Base-by-base conservation (phyloP, 495 filamentous ascomycete species). In the Penicillium maclennaniae region DNA sequence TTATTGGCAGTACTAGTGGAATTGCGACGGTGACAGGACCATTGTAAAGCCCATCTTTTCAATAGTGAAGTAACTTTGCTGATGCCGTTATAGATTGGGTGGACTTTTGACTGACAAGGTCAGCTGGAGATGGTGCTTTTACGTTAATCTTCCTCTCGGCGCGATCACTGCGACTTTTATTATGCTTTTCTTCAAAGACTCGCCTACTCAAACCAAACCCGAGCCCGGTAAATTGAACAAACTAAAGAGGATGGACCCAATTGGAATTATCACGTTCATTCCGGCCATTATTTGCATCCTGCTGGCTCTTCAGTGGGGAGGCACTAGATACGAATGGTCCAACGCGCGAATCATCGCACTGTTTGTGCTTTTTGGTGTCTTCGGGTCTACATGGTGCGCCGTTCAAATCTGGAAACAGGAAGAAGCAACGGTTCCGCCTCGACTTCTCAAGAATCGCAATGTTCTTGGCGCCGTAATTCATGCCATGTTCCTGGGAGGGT, bases 281-380 rank as follows among this genome's bases (percentile, higher is more conserved):
- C 88, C 88, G 0, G 80, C 75, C 6, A 79, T 95, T 17, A 72
- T 92, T 45, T 87, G 80, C 53, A 70, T 92, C 0, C 65, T 95
- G 6, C 70, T 96, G 2, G 87, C 88, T 0, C 73, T 96, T 15
- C 89, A 93, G 66, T 96, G 91, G 91, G 91, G 89, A 38, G 91
- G 90, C 3, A 78, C 78, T 0, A 78, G 69, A 20, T 89, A 91
- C 54, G 52, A 69, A 0, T 95, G 89, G 90, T 60, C 49, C 34
- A 77, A 77, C 56, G 79, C 51, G 17, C 80, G 84, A 4, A 84
- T 92, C 48, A 86, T 92, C 49, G 76, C 79, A 3, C 74, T 95
- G 0, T 82, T 92, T 38, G 73, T 87, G 20, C 52, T 89, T 5
- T 87, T 85, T 49, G 85, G 70, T 3, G 60, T 95, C 3, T 73